Conservation (phyloP, 192 early-diverging fungal genomes). For the Gigaspora rosea region DNA sequence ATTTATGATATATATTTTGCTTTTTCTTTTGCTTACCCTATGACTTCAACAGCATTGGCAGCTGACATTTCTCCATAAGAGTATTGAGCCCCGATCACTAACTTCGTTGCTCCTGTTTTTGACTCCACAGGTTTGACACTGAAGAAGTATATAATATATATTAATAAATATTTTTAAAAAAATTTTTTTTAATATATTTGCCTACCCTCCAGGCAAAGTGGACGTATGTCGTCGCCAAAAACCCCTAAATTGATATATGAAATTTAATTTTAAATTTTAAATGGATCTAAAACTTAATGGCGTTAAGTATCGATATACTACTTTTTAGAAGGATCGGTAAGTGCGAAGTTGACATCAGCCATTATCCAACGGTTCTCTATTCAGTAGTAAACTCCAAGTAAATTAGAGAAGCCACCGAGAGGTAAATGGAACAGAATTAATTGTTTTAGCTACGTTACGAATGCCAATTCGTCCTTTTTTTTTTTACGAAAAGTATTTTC, state of each 20-base stretch:
- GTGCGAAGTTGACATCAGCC: not conserved
- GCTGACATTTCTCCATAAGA: conserved; percentile 39
- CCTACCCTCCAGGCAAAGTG: conserved; percentile 49
- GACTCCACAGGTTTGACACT: conserved; percentile 50
- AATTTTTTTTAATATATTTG: conserved; percentile 22
- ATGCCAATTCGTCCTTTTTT: too few species aligned
- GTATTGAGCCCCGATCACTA: conserved; percentile 51
- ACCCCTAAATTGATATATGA: conserved; percentile 2
- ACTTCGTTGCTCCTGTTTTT: conserved; percentile 43
- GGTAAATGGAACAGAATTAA: too few species aligned
- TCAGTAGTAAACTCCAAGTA: too few species aligned
- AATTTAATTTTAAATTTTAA: not conserved
- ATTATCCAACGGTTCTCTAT: not conserved
- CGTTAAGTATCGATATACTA: not conserved
- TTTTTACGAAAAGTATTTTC: too few species aligned
- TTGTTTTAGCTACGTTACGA: too few species aligned
- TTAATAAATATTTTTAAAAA: not conserved
- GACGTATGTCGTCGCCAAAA: conserved; percentile 41
- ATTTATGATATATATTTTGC: not conserved
- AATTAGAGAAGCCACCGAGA: too few species aligned
- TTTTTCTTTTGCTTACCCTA: conserved; percentile 28
- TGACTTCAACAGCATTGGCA: conserved; percentile 40
- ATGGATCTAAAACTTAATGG: not conserved
- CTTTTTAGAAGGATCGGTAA: not conserved
- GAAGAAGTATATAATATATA: not conserved